These are phyloP conservation scores for Vitis vinifera DNA, from an alignment of 164 flowering plant genomes.

Conservation along the genomic window DNA sequence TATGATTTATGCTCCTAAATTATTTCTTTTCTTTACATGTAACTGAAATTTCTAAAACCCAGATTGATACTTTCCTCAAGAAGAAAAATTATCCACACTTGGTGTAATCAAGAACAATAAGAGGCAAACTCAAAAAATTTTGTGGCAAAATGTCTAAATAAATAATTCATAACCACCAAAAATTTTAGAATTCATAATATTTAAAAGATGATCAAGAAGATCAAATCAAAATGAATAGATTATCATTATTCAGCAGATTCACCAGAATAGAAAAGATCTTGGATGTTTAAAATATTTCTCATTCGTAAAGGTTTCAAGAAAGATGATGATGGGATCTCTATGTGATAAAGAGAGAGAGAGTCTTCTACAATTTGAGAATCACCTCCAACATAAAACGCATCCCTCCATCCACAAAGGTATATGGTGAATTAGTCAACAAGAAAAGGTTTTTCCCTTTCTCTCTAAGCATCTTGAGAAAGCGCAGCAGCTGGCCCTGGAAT, in stretches of 20 bases:
- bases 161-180: neutral
- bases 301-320: neutral
- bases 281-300: neutral
- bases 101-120: too few relatives aligned
- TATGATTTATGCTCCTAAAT: too few relatives aligned
- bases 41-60: too few relatives aligned
- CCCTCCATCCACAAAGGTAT: slow-evolving; percentile 97
- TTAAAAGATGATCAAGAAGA: neutral
- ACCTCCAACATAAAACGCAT: slow-evolving; percentile 96
- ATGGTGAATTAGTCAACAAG: slow-evolving; percentile 90
- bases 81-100: too few relatives aligned
- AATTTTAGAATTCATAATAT: neutral
- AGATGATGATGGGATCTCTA: neutral
- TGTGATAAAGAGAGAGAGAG: neutral
- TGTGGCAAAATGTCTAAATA: neutral
- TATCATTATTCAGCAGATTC: neutral
- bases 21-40: too few relatives aligned
- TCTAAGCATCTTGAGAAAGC: slow-evolving; percentile 72
- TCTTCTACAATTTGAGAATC: slow-evolving; percentile 6
- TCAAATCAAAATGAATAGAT: neutral
- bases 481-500: slow-evolving; percentile 67
- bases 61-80: too few relatives aligned
- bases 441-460: slow-evolving; percentile 93
- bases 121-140: too few relatives aligned
- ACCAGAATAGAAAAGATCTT: neutral